A percentile compares a stretch with the other conserved stretches of the same genome.
phyloP scores from a whole-genome alignment of 1,284 basidiomycete species.

The Malassezia yamatoensis region DNA sequence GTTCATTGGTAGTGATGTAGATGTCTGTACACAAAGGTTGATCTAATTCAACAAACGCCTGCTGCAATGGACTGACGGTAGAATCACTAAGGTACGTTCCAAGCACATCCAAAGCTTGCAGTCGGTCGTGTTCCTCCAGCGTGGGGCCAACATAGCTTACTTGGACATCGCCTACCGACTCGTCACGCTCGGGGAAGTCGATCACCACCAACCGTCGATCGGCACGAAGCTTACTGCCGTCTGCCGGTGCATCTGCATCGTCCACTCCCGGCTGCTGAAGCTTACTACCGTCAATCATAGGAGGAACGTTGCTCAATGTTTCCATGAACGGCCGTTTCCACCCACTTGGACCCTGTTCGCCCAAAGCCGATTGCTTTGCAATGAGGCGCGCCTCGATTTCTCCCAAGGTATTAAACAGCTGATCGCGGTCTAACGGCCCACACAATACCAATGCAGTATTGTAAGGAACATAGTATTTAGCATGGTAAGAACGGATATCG shows the following conservation, averaged over 20 bases:
- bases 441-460: conserved; percentile 76
- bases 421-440: conserved; percentile 60
- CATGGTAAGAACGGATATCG: conserved; percentile 78
- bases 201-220: conserved; percentile 56
- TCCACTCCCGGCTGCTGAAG: conserved; percentile 28
- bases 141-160: conserved; percentile 71
- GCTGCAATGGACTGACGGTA: conserved; percentile 76
- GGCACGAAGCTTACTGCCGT: conserved; percentile 21
- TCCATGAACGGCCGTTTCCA: conserved; percentile 95
- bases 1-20: conserved; percentile 68
- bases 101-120: conserved; percentile 74
- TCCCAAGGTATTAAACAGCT: conserved; percentile 58
- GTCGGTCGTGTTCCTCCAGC: conserved; percentile 63
- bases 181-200: conserved; percentile 96
- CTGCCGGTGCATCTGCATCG: conserved; percentile 27
- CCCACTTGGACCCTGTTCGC: conserved; percentile 61
- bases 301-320: conserved; percentile 62
- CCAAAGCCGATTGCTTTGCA: conserved; percentile 50
- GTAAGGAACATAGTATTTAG: conserved; percentile 83
- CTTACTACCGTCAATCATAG: conserved; percentile 48
- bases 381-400: conserved; percentile 35
- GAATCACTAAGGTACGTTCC: conserved; percentile 69
- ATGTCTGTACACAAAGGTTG: conserved; percentile 75
- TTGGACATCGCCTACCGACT: conserved; percentile 77
- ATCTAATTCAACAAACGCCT: conserved; percentile 84